Base-by-base conservation (phyloP, 164 flowering plant genomes). In the Dillenia turbinata region DNA sequence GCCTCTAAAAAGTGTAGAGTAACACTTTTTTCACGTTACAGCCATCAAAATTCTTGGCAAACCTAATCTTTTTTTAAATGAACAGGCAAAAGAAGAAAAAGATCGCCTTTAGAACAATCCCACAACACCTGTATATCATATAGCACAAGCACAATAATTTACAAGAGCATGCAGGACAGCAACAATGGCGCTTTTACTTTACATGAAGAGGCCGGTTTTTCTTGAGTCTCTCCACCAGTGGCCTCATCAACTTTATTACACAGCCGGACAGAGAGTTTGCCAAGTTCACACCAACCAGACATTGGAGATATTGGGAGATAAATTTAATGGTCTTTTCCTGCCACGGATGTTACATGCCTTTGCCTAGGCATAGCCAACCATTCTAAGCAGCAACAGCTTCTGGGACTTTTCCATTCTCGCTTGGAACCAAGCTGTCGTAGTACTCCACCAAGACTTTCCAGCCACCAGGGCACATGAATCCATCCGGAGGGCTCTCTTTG, bases 401-500 rank as follows among this genome's bases (percentile, higher is more conserved):
- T 49, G 92, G 87, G 40, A 81, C 65, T 59, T 71, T 77, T 15
- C 78, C 85, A 16, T 80, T 83, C 57, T 65, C 79, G 0, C 78
- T 53, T 2, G 80, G 77, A 16, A 57, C 73, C 77, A 87, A 64
- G 66, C 89, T 86, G 61, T 84, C 96, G 47, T 93, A 93, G 76
- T 90, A 90, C 1, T 90, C 90, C 2, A 90, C 96, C 75, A 93
- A 62, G 26, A 93, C 94, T 64, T 87, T 74, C 97, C 97, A 93
- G 9, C 98, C 98, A 62, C 87, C 86, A 0, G 90, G 94, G 77
- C 98, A 90, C 98, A 94, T 94, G 65, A 94, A 94, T 47, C 98
- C 97, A 13, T 89, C 86, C 1, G 98, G 97, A 44, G 98, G 97
- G 67, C 69, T 89, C 69, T 94, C 96, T 60, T 66, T 73, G 76